A percentile compares a stretch with the other conserved stretches of the same genome.
These are phyloP conservation scores for Sequoiadendron giganteum DNA, from an alignment of 75 land plant species.

Conservation along the genomic window DNA sequence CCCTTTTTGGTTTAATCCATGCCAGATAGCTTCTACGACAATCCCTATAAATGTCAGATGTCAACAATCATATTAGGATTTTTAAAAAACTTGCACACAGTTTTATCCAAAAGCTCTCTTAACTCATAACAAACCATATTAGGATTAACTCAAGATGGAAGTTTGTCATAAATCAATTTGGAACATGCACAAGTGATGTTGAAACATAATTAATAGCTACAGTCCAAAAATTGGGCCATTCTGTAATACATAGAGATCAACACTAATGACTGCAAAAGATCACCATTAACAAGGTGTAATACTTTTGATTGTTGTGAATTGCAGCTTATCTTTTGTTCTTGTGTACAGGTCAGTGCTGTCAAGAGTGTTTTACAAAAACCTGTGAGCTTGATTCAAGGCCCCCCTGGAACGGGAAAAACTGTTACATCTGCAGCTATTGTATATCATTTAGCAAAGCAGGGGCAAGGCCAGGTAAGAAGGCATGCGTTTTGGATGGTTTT, in stretches of 20 bases:
- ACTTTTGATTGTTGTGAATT: neutral
- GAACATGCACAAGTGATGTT: neutral
- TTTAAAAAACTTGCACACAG: no score
- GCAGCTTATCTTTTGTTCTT: neutral
- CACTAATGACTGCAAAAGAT: neutral
- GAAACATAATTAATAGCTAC: neutral
- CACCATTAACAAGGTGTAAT: neutral
- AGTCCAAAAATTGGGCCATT: neutral
- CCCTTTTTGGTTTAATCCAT: no score
- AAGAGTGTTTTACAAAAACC: slow-evolving; percentile 98
- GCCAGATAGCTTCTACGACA: no score
- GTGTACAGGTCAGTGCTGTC: slow-evolving; percentile 88
- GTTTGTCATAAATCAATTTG: neutral
- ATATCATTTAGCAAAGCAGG: slow-evolving; percentile 98
- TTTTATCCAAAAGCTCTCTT: no score
- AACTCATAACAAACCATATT: no score
- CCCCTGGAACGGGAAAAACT: slow-evolving; percentile 99
- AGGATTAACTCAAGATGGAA: neutral
- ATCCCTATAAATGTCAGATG: no score
- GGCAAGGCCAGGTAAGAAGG: slow-evolving; percentile 88
- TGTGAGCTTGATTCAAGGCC: slow-evolving; percentile 96
- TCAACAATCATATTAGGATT: neutral
- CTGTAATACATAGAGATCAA: neutral
- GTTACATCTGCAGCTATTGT: slow-evolving; percentile 99
- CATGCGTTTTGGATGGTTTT: neutral